phyloP scores from a whole-genome alignment of 331 rosid genomes.

The Quercus tomentella region DNA sequence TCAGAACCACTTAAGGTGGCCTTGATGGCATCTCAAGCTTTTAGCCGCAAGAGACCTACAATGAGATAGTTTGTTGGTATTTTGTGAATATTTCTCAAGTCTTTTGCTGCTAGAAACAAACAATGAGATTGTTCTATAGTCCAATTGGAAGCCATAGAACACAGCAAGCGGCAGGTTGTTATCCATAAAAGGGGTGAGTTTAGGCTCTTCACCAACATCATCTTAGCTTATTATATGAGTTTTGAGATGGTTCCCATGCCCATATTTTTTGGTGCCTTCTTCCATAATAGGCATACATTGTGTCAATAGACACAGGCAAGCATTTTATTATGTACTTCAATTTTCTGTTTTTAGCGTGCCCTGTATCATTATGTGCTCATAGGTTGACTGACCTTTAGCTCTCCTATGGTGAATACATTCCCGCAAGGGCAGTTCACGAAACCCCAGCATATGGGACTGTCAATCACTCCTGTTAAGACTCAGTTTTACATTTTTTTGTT shows the following conservation, averaged over 20 bases:
- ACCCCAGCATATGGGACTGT: too few species aligned
- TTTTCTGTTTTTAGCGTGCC: neutral
- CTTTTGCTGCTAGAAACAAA: conserved; percentile 16
- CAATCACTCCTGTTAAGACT: too few species aligned
- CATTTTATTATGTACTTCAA: neutral
- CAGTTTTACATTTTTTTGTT: neutral
- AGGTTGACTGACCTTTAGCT: neutral
- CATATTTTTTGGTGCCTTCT: neutral
- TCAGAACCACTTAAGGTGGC: conserved; percentile 20
- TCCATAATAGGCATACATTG: neutral
- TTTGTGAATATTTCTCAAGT: conserved; percentile 4
- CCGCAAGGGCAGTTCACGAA: too few species aligned
- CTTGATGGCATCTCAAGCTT: conserved; percentile 17
- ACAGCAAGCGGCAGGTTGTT: conserved; percentile 5
- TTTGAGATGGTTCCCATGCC: neutral
- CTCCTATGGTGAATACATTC: too few species aligned
- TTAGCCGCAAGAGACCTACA: neutral
- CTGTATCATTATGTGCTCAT: neutral
- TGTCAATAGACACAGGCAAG: neutral
- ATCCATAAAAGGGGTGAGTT: neutral
- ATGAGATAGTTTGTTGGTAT: conserved; percentile 34
- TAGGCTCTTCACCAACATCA: neutral
- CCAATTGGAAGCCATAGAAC: conserved; percentile 3
- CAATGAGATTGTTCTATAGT: neutral
- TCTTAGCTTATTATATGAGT: neutral